Evolutionary conservation across 768 basidiomycete species (phyloP).

Genomic region (Hericium erinaceus): DNA sequence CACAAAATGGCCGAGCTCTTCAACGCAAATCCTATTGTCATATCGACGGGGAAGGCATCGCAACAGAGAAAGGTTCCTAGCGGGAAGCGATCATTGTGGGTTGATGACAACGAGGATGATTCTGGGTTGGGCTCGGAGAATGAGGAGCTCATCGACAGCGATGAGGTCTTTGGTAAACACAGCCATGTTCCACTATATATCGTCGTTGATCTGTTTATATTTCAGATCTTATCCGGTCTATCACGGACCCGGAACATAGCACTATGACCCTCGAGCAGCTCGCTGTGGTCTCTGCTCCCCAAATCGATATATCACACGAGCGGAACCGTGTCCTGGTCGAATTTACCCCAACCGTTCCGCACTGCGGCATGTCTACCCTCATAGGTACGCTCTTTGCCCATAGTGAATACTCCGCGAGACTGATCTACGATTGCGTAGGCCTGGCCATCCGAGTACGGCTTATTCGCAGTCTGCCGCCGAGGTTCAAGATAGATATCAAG

Average conservation of each 20-base stretch:
- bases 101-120: constrained; percentile 21
- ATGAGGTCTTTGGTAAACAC: constrained; percentile 80
- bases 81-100: constrained; percentile 49
- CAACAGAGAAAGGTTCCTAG: constrained; percentile 31
- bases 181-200: neutral
- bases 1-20: constrained; percentile 49
- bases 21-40: constrained; percentile 89
- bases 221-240: constrained; percentile 82
- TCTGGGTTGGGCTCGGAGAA: constrained; percentile 22
- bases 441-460: constrained; percentile 93
- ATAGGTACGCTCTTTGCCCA: constrained; percentile 54
- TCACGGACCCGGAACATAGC: constrained; percentile 94
- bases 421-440: constrained; percentile 34
- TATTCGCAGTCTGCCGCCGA: constrained; percentile 77
- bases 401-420: neutral
- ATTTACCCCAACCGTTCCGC: constrained; percentile 96
- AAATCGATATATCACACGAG: constrained; percentile 49
- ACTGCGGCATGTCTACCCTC: constrained; percentile 94
- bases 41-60: constrained; percentile 41
- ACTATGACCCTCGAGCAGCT: constrained; percentile 87
- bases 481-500: constrained; percentile 91
- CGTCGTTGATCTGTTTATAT: neutral
- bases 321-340: constrained; percentile 73
- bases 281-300: constrained; percentile 85
- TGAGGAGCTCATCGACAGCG: constrained; percentile 72